Percentiles rank a stretch among this genome's conserved stretches.
These are phyloP conservation scores for Flaveria robusta DNA, from an alignment of 129 eudicot genomes.

Conservation along the genomic window DNA sequence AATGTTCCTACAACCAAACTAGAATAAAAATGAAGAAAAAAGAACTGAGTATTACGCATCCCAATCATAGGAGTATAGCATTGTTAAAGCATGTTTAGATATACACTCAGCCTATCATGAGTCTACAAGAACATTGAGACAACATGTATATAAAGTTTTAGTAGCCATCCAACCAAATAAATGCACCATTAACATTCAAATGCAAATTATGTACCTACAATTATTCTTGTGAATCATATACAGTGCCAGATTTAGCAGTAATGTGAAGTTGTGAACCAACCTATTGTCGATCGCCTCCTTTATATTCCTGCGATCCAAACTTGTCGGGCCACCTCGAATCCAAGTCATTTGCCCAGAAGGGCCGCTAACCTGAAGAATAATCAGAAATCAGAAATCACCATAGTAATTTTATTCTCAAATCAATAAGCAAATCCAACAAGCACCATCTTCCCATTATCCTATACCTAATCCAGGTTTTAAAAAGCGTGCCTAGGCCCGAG, in stretches of 20 bases:
- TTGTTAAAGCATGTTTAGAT: background rate
- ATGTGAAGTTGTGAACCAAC: slow-evolving; percentile 36
- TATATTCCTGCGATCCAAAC: slow-evolving; percentile 77
- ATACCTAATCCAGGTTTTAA: too few species aligned
- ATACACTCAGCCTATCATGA: background rate
- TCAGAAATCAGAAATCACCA: background rate
- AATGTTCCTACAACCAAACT: slow-evolving; percentile 4
- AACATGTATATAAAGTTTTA: slow-evolving; percentile 1
- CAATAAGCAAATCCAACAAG: background rate
- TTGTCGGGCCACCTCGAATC: slow-evolving; percentile 91
- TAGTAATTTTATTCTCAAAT: background rate
- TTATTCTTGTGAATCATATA: slow-evolving; percentile 6
- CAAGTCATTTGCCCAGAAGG: slow-evolving; percentile 98
- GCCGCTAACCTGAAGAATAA: slow-evolving; percentile 64
- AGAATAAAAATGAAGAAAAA: background rate
- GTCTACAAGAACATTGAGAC: background rate
- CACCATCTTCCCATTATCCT: background rate
- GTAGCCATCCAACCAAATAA: slow-evolving; percentile 6
- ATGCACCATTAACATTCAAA: slow-evolving; percentile 1
- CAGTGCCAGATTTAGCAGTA: background rate
- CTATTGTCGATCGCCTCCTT: slow-evolving; percentile 75
- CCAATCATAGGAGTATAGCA: slow-evolving; percentile 10
- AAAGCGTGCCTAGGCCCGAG: too few species aligned
- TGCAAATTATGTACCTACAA: slow-evolving; percentile 4
- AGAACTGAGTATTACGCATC: background rate